Evolutionary conservation across 805 yeast species (phyloP), one percentile per base, ranked within the genome.

Genomic region (Candida broadrunensis): DNA sequence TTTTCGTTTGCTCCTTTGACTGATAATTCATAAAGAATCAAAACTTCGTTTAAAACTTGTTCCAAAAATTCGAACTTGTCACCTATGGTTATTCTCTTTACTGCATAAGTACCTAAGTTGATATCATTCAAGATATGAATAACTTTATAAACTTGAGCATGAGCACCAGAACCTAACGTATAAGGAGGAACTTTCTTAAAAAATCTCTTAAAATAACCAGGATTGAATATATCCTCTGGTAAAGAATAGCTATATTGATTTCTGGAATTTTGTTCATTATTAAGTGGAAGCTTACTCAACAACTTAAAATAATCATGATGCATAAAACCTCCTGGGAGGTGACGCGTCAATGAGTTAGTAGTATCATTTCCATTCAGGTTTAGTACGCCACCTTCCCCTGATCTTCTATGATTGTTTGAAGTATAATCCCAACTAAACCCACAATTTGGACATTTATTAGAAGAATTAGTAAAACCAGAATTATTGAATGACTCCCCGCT

Each of bases 71-170:
- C 69, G 40, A 80, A 72, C 50, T 85, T 81, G 52, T 85, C 78
- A 0, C 96, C 97, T 33, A 89, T 83, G 6, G 91, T 83, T 6
- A 89, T 85, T 52, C 88, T 81, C 53, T 89, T 89, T 42, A 89
- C 69, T 0, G 97, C 97, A 70, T 85, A 89, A 0, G 77, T 67
- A 0, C 97, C 97, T 24, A 89, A 56, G 18, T 82, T 75, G 25
- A 82, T 72, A 11, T 82, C 82, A 44, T 85, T 83, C 27, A 90
- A 63, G n/a, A 75, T 72, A 58, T 89, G 97, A 42, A 82, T 88
- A 5, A 89, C 97, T 55, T 88, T 80, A 53, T 77, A 84, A 8
- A 89, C 97, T 20, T 83, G 78, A 0, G 96, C 96, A 49, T 88
- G 79, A 4, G 95, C 85, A 0, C 97, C 97, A 26, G 83, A 73